These are phyloP conservation scores for Coniochaeta prunicola DNA, from an alignment of 2,329 filamentous ascomycete species.

Conservation along the genomic window DNA sequence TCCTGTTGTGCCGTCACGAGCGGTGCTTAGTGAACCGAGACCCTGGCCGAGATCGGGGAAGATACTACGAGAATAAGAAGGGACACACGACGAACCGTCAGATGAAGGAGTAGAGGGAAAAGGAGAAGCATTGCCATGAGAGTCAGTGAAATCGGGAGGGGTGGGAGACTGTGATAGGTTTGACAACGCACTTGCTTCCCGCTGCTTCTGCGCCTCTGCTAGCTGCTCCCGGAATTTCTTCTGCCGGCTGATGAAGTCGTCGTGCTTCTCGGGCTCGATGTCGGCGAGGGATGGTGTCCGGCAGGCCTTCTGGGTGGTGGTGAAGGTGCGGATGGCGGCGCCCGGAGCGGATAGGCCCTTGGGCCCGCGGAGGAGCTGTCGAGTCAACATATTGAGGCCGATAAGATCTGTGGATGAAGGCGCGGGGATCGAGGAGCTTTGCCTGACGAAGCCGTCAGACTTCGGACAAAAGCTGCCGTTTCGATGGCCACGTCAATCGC, in stretches of 20 bases:
- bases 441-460: neutral
- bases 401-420: neutral
- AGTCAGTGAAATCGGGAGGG: conserved; percentile 8
- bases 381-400: conserved; percentile 37
- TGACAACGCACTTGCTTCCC: conserved; percentile 71
- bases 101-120: conserved; percentile 12
- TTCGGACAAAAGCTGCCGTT: neutral
- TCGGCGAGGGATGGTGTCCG: conserved; percentile 74
- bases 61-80: conserved; percentile 36
- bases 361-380: conserved; percentile 40
- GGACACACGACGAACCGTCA: conserved; percentile 8
- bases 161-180: conserved; percentile 17
- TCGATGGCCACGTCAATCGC: neutral
- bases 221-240: conserved; percentile 80
- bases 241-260: conserved; percentile 76
- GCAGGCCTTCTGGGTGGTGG: conserved; percentile 58
- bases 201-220: conserved; percentile 68
- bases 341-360: conserved; percentile 34
- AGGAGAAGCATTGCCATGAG: neutral
- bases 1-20: conserved; percentile 35
- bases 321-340: conserved; percentile 47
- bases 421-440: neutral
- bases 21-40: conserved; percentile 53
- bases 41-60: conserved; percentile 30
- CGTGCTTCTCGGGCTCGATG: conserved; percentile 64